Conservation (phyloP, 2,329 filamentous ascomycete genomes). For the Shiraia bambusicola region DNA sequence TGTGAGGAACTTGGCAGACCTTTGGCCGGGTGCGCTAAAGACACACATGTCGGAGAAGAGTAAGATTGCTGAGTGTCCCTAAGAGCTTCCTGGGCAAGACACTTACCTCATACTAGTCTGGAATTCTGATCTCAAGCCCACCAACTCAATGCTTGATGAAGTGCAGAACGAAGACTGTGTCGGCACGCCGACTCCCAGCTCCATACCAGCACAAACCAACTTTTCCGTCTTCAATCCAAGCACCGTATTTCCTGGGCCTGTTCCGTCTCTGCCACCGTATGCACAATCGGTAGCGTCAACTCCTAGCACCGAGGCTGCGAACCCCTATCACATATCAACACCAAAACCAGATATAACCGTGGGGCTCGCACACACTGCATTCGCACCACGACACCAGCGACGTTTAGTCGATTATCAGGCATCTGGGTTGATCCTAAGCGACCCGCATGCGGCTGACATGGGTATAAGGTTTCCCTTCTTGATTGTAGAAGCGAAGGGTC, state of each 20-base stretch:
- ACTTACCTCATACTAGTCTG: too few species aligned
- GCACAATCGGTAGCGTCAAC: conserved; percentile 15
- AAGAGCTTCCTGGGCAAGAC: too few species aligned
- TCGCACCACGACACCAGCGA: conserved; percentile 6
- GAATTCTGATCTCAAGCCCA: too few species aligned
- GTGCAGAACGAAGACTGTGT: conserved; percentile 5
- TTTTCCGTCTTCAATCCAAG: conserved; percentile 10
- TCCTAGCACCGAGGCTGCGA: conserved; percentile 18
- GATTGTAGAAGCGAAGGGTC: conserved; percentile 17
- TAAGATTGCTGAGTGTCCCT: conserved; percentile 6
- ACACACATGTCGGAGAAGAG: conserved; percentile 19
- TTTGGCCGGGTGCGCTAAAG: conserved; percentile 6
- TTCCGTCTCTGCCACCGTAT: conserved; percentile 17
- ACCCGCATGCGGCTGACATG: conserved; percentile 18
- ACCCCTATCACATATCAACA: conserved; percentile 20
- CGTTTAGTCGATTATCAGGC: conserved; percentile 12
- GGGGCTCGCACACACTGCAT: conserved; percentile 14
- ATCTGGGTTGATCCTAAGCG: conserved; percentile 13
- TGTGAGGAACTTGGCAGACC: conserved; percentile 8
- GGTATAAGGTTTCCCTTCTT: conserved; percentile 21
- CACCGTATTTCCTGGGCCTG: conserved; percentile 9
- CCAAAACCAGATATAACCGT: conserved; percentile 21
- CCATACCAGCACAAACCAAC: conserved; percentile 7
- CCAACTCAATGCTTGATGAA: too few species aligned
- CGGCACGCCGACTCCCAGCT: conserved; percentile 5